These are phyloP conservation scores for Epichloe gansuensis DNA, from an alignment of 2,329 filamentous ascomycete genomes.

Conservation along the genomic window DNA sequence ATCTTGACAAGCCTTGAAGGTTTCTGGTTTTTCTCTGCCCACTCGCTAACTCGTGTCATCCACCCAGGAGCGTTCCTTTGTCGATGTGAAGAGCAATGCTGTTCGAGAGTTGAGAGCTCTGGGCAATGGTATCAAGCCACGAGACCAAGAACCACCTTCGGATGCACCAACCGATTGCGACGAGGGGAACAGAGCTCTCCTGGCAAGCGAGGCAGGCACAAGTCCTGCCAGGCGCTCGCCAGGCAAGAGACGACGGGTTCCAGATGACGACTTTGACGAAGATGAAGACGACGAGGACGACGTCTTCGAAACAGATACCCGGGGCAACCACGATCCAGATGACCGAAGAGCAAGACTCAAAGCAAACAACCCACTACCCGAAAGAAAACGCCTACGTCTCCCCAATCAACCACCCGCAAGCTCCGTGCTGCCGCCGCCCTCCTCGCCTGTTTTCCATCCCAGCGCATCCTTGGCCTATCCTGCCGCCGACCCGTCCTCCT, in stretches of 20 bases:
- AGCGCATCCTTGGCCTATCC: background rate
- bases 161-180: background rate
- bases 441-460: constrained; percentile 7
- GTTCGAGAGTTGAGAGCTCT: background rate
- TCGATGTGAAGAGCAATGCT: background rate
- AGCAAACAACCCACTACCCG: constrained; percentile 2
- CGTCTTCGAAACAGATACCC: constrained; percentile 18
- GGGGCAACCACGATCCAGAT: constrained; percentile 13
- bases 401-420: constrained; percentile 6
- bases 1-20: background rate
- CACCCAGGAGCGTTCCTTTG: background rate
- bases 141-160: background rate
- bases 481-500: background rate
- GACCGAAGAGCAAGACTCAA: constrained; percentile 10
- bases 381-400: background rate
- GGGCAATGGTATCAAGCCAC: background rate
- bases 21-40: too few relatives aligned
- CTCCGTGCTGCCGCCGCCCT: constrained; percentile 12
- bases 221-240: background rate
- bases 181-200: background rate
- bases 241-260: background rate
- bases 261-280: background rate
- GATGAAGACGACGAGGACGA: constrained; percentile 13
- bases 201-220: background rate
- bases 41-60: background rate